Base-by-base conservation (phyloP, 2,329 filamentous ascomycete species). In the Talaromyces sp. region DNA sequence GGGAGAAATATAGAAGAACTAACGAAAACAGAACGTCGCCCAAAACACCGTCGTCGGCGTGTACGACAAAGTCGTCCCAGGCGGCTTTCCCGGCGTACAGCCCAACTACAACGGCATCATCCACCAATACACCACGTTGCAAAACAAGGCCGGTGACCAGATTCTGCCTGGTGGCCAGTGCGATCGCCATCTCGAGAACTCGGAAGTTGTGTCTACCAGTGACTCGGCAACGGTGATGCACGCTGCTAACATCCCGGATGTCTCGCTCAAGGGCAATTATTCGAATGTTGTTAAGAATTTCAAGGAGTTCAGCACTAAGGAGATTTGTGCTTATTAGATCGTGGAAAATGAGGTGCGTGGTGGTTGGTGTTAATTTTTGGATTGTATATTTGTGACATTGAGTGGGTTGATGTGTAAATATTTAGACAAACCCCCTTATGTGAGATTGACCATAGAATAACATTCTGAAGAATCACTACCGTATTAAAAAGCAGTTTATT, bases 1-100 rank as follows among this genome's bases (percentile, higher is more conserved):
- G 26, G 35, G 6, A 12, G 3, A 9, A 19, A 6, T 10, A 11
- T 1, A 46, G 8, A 14, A 11, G 3, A 46, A 46, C 21, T 29
- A 17, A 26, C 48, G 14, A 7, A 10, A n/a, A 17, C 24, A 60
- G 58, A 60, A 60, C 32, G 58, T 60, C n/a, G 58, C 52, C 3
- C 58, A 60, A 43, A 60, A 60, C 31, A 60, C 58, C 41, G 58
- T 60, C 14, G 53, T 60, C 14, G 21, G 58, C 50, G 54, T 60
- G 12, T 60, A 60, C 41, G 58, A 60, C 43, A 60, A 60, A 24
- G 58, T 60, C 17, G 54, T 56, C 24, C 41, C 53, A 5, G 54
- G 58, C n/a, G 58, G 58, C n/a, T 60, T 60, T 24, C 27, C 19
- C 11, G 48, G 38, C 11, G 43, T 24, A 26, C 58, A 60, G 46